Base-by-base conservation (phyloP, 1,284 basidiomycete species). In the Exobasidium rhododendri region DNA sequence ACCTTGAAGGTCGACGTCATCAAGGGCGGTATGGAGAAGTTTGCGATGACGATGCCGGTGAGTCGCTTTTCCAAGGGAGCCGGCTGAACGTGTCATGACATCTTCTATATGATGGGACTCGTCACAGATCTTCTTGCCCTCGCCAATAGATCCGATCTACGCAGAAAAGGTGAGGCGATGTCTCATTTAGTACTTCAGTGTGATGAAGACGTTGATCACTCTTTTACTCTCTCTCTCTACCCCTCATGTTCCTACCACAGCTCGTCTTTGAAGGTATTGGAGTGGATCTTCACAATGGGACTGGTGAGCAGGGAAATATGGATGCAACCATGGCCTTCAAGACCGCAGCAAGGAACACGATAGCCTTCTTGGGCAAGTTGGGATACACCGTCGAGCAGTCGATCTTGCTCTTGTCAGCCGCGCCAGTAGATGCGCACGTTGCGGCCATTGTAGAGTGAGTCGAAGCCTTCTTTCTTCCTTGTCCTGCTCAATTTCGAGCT, bases 221-320 rank as follows among this genome's bases (percentile, higher is more conserved):
- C 17, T 40, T 40, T 40, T 10, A 40, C 10, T 10, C 35, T 10
- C 7, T 17, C 35, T 40, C 35, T 17, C 17, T 7, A 40, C 35
- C 35, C 17, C 35, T n/a, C n/a, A n/a, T n/a, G 35, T 40, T 40
- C 35, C 35, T 40, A 7, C 35, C 35, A 14, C 47, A 50, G 47
- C 47, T 86, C 43, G 64, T 88, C 13, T 89, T 90, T 68, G 87
- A 89, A 74, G 88, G 88, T 2, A 84, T 90, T 68, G 85, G 87
- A 53, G 88, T 89, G 49, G 86, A 89, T 68, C 82, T 64, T 13
- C 87, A 89, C 64, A 87, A 88, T 0, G 54, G 54, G 3, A 85
- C 87, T 68, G 88, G 88, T 1, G 86, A 85, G 66, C 88, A 90
- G 76, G 87, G 88, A 75, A 84, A 86, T 73, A 90, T 90, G 88